phyloP scores from a whole-genome alignment of 2,329 filamentous ascomycete species.

The Epicoccum nigrum region DNA sequence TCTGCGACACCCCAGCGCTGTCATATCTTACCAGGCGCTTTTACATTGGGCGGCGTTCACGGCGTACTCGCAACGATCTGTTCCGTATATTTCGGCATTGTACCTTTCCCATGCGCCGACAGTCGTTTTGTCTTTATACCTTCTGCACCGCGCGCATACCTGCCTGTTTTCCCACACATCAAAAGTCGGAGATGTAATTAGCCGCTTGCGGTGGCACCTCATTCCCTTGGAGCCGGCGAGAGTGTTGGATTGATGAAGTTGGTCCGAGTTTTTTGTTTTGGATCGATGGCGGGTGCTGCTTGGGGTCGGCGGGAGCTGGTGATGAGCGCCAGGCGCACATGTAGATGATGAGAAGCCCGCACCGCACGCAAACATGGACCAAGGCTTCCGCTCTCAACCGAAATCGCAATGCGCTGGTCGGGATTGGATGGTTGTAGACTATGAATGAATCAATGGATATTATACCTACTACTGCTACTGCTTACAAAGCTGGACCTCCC shows the following conservation, averaged over 20 bases:
- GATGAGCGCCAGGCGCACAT: constrained; percentile 11
- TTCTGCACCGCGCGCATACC: constrained; percentile 28
- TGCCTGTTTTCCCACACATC: constrained; percentile 22
- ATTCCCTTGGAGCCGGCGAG: constrained; percentile 6
- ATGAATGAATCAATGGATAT: constrained; percentile 20
- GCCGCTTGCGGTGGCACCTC: constrained; percentile 16
- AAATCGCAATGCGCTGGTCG: constrained; percentile 19
- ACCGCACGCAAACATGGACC: no score
- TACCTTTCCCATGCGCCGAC: constrained; percentile 19
- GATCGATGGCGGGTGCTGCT: constrained; percentile 8
- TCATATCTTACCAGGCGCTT: constrained; percentile 17
- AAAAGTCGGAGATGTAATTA: constrained; percentile 41
- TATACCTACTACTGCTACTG: neutral
- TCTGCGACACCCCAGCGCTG: constrained; percentile 23
- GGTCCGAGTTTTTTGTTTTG: constrained; percentile 4
- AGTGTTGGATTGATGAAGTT: constrained; percentile 9
- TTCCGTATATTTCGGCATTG: constrained; percentile 13
- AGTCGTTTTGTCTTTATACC: constrained; percentile 19
- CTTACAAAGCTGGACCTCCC: no score
- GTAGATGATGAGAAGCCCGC: constrained; percentile 14
- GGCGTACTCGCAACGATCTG: constrained; percentile 30
- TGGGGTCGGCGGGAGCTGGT: neutral
- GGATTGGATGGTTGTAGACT: constrained; percentile 19
- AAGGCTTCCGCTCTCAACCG: constrained; percentile 12
- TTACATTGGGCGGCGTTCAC: constrained; percentile 44